Evolutionary conservation across 1,284 basidiomycete species (phyloP).

Genomic region (Flammula alnicola): DNA sequence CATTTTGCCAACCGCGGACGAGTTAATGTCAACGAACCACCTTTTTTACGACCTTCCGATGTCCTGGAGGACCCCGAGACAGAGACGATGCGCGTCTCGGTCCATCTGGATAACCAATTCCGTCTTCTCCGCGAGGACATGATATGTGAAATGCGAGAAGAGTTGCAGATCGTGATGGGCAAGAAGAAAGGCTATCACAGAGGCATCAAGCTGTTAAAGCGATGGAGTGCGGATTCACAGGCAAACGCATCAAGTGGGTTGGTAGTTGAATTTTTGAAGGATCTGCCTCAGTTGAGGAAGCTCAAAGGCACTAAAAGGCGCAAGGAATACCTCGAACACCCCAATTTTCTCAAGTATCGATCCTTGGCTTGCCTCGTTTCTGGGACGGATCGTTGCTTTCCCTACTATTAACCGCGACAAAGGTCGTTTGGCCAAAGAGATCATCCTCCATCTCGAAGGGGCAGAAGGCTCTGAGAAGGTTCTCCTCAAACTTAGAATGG

Average conservation of each 20-base stretch:
- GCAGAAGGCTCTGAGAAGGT: conserved; percentile 41
- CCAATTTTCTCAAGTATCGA: conserved; percentile 52
- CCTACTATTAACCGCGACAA: conserved; percentile 59
- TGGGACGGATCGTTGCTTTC: conserved; percentile 53
- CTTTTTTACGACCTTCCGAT: conserved; percentile 51
- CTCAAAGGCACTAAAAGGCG: conserved; percentile 35
- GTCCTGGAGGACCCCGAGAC: conserved; percentile 48
- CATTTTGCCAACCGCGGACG: conserved; percentile 63
- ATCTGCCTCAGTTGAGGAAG: conserved; percentile 47
- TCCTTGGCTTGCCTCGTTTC: conserved; percentile 55
- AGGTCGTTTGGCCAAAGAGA: conserved; percentile 45
- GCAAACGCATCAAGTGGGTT: conserved; percentile 51
- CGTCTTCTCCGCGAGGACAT: conserved; percentile 69
- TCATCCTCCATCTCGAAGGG: conserved; percentile 57
- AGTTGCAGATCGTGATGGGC: conserved; percentile 48
- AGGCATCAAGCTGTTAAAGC: conserved; percentile 39
- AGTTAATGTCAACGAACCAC: conserved; percentile 47
- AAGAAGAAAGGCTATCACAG: conserved; percentile 55
- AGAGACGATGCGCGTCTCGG: conserved; percentile 40
- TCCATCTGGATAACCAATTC: conserved; percentile 68
- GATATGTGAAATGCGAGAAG: conserved; percentile 65
- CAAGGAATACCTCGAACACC: conserved; percentile 41
- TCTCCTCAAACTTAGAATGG: conserved; percentile 40
- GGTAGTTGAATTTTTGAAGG: conserved; percentile 43
- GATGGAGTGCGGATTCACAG: conserved; percentile 40